Evolutionary conservation across 805 yeast genomes (phyloP).

Genomic region (Yarrowia hollandica): DNA sequence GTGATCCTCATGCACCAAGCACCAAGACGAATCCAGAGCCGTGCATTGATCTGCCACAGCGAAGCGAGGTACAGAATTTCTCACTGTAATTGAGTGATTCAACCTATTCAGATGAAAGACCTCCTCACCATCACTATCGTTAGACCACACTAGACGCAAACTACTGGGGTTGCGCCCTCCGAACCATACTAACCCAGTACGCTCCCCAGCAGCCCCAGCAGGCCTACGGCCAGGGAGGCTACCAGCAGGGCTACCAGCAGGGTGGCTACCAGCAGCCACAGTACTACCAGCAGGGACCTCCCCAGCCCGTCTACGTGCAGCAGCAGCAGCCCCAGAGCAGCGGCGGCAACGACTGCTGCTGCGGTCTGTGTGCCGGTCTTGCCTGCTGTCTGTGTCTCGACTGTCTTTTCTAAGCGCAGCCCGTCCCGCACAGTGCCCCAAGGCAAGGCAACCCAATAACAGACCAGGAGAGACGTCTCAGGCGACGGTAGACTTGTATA

Average conservation of each 20-base stretch:
- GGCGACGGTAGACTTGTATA: conserved; percentile 19
- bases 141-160: no score
- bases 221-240: conserved; percentile 31
- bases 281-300: conserved; percentile 36
- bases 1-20: no score
- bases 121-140: no score
- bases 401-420: conserved; percentile 32
- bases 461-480: no score
- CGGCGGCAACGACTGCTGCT: conserved; percentile 38
- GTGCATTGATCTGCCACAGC: no score
- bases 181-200: conserved; percentile 22
- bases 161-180: no score
- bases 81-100: no score
- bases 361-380: conserved; percentile 42
- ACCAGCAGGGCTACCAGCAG: conserved; percentile 30
- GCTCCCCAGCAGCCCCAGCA: conserved; percentile 35
- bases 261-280: conserved; percentile 30
- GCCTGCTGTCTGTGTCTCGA: conserved; percentile 41
- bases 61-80: no score
- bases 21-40: no score
- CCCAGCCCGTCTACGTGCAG: conserved; percentile 38
- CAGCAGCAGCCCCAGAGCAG: conserved; percentile 34
- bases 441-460: no score
- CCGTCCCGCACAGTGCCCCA: no score
- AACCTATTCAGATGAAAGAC: no score